Base-by-base conservation (phyloP, 306 rosid genomes). In the Biancaea sappan region DNA sequence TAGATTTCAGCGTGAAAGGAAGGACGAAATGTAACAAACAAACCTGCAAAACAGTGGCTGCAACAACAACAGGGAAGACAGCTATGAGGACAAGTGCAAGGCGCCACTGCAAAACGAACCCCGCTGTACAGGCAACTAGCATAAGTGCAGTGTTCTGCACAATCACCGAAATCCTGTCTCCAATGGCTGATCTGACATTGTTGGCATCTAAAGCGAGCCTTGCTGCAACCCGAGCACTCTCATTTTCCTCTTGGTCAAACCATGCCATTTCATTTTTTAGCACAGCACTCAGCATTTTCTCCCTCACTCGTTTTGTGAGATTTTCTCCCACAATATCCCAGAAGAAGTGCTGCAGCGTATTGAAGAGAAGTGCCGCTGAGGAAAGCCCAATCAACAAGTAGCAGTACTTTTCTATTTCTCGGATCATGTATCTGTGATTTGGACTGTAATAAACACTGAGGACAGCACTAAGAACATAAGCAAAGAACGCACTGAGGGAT, bases 291-390 rank as follows among this genome's bases (percentile, higher is more conserved):
- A 91, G 81, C 96, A 93, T 88, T 78, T 91, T 89, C 86, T 93
- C 97, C 83, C 98, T 86, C 53, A 93, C 98, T 6, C 98, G 87
- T 71, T 88, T 93, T 0, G 96, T 91, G 21, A 93, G 96, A 69
- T 89, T 93, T 81, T 91, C 98, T 25, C 98, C 97, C 52, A 93
- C 97, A 54, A 93, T 86, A 79, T 91, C 98, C 98, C 98, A 93
- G 87, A 93, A 92, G 82, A 76, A 91, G 87, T 89, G 98, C 69
- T 93, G 98, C 76, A 91, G 68, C n/a, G 98, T 87, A 78, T 93
- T 91, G 88, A 93, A 93, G 78, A 93, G 74, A 57, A 93, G 97
- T 51, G 98, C 93, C 26, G 97, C 91, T 0, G 98, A 93, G 21
- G 98, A 93, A 70, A 93, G 96, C 28, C 98, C 97, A 51, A 91